Evolutionary conservation across 2,329 filamentous ascomycete species (phyloP).

Genomic region (Exophiala calicioides): DNA sequence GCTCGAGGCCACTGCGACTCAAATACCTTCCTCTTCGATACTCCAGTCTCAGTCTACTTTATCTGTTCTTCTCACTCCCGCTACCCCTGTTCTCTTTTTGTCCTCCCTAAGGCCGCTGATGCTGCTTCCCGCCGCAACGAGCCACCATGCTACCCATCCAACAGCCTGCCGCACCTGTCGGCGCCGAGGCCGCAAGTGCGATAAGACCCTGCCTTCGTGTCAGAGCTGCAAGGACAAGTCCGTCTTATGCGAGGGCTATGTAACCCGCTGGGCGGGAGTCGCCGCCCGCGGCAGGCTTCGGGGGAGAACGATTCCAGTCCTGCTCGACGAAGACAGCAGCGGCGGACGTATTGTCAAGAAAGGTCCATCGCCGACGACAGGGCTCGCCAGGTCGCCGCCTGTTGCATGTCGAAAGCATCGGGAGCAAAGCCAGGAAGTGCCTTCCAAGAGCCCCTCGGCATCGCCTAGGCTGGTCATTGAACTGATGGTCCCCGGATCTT

Average conservation of each 20-base stretch:
- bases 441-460: neutral
- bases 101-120: slow-evolving; percentile 4
- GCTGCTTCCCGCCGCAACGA: slow-evolving; percentile 1
- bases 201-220: slow-evolving; percentile 4
- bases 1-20: too few species aligned
- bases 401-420: too few species aligned
- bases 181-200: slow-evolving; percentile 9
- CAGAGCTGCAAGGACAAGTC: slow-evolving; percentile 9
- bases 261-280: slow-evolving; percentile 2
- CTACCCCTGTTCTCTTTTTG: too few species aligned
- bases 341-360: too few species aligned
- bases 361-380: too few species aligned
- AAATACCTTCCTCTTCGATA: too few species aligned
- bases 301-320: slow-evolving; percentile 7
- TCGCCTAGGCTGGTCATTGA: too few species aligned
- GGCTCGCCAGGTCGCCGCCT: too few species aligned
- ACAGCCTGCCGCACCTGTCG: slow-evolving; percentile 10
- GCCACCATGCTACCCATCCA: slow-evolving; percentile 1
- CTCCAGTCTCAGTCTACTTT: too few species aligned
- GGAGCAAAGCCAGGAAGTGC: slow-evolving; percentile 4
- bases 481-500: slow-evolving; percentile 1
- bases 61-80: too few species aligned
- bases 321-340: slow-evolving; percentile 3
- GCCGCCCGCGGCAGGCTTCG: slow-evolving; percentile 1
- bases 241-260: slow-evolving; percentile 6